Evolutionary conservation across 2,329 filamentous ascomycete genomes (phyloP).

Genomic region (Bipolaris sorokiniana): DNA sequence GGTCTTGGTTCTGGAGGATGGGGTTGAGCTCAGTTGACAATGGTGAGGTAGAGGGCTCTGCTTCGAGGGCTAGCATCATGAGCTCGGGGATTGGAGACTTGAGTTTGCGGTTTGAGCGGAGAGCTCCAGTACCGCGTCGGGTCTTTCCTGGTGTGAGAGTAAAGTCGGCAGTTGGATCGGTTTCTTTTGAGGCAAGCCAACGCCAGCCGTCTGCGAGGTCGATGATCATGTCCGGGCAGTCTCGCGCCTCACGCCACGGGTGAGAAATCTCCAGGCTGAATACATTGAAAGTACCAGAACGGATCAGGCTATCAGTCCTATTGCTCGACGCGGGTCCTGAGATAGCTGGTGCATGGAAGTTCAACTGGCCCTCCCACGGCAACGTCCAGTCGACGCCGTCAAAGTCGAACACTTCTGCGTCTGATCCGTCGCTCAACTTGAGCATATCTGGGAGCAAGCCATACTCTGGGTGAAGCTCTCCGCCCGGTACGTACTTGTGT

Average conservation of each 20-base stretch:
- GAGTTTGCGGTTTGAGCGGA: background rate
- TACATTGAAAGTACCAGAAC: background rate
- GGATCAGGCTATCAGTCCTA: background rate
- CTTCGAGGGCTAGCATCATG: slow-evolving; percentile 10
- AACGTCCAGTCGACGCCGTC: slow-evolving; percentile 19
- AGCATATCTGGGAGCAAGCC: slow-evolving; percentile 17
- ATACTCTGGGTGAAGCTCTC: slow-evolving; percentile 22
- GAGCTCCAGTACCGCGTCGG: slow-evolving; percentile 8
- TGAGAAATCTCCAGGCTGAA: background rate
- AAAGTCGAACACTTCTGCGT: slow-evolving; percentile 25
- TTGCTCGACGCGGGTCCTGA: background rate
- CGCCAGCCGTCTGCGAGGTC: slow-evolving; percentile 27
- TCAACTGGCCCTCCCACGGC: slow-evolving; percentile 13
- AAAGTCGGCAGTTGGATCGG: background rate
- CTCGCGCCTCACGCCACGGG: slow-evolving; percentile 10
- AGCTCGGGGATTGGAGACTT: slow-evolving; percentile 25
- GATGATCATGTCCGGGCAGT: slow-evolving; percentile 24
- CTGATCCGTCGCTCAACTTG: slow-evolving; percentile 20
- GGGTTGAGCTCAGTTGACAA: background rate
- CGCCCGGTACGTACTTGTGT: slow-evolving; percentile 24
- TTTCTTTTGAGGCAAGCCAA: slow-evolving; percentile 17
- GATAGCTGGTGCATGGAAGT: background rate
- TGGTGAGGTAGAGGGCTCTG: background rate
- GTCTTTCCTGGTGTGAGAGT: slow-evolving; percentile 1
- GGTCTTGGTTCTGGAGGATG: slow-evolving; percentile 13